Percentiles rank a stretch among this genome's conserved stretches.
Conservation (phyloP, 805 yeast genomes). For the Metschnikowia santaceciliae region DNA sequence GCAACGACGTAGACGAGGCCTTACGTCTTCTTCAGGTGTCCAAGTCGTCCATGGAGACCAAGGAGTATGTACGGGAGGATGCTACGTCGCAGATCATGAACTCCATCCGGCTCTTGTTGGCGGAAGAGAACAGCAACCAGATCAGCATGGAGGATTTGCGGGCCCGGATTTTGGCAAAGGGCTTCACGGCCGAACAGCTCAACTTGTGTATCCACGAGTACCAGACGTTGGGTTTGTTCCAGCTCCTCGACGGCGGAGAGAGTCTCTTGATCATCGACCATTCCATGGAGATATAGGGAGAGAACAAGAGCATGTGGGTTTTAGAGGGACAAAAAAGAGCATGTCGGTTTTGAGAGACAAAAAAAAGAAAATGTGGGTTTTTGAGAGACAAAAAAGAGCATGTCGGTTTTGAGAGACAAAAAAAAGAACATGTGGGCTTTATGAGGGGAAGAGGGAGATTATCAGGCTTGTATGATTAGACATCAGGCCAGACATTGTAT, state of each 20-base stretch:
- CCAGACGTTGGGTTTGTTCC: conserved; percentile 69
- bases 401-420: too few relatives aligned
- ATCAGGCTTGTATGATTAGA: too few relatives aligned
- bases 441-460: too few relatives aligned
- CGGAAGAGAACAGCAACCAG: conserved; percentile 29
- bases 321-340: too few relatives aligned
- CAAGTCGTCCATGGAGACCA: conserved; percentile 70
- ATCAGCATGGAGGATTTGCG: conserved; percentile 46
- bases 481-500: too few relatives aligned
- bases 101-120: conserved; percentile 42
- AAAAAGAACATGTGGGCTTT: too few relatives aligned
- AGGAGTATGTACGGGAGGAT: conserved; percentile 53
- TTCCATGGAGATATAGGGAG: conserved; percentile 19
- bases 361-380: too few relatives aligned
- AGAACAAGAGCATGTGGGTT: too few relatives aligned
- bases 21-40: conserved; percentile 81
- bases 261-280: conserved; percentile 51
- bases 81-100: conserved; percentile 55
- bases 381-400: too few relatives aligned
- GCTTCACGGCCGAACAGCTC: conserved; percentile 78
- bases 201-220: conserved; percentile 74
- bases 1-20: conserved; percentile 93
- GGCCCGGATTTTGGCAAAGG: conserved; percentile 69
- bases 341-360: too few relatives aligned
- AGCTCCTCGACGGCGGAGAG: conserved; percentile 65